phyloP scores from a whole-genome alignment of 768 basidiomycete species.

The Mycena vulgaris region DNA sequence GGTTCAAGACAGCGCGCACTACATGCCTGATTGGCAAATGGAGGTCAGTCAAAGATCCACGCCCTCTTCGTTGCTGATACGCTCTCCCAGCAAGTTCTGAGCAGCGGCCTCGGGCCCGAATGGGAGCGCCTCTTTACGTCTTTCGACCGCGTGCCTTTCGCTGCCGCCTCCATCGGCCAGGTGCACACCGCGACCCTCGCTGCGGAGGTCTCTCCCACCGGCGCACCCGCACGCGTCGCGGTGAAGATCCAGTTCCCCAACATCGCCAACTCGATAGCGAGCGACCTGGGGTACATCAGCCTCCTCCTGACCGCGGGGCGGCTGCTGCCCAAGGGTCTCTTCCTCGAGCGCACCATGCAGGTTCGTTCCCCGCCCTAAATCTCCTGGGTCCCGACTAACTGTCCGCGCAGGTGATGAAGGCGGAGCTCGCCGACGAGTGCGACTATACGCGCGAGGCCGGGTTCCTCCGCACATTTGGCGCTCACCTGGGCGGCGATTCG shows the following conservation, averaged over 20 bases:
- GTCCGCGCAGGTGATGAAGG: slow-evolving; percentile 81
- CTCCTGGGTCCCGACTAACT: background rate
- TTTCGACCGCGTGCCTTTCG: slow-evolving; percentile 92
- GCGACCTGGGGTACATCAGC: slow-evolving; percentile 90
- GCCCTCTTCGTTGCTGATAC: slow-evolving; percentile 13
- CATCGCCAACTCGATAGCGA: slow-evolving; percentile 87
- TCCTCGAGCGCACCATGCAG: slow-evolving; percentile 89
- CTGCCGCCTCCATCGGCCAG: slow-evolving; percentile 97
- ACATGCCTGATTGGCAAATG: slow-evolving; percentile 99
- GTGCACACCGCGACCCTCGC: slow-evolving; percentile 86
- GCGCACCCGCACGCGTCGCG: slow-evolving; percentile 71
- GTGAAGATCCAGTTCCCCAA: slow-evolving; percentile 97
- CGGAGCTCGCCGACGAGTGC: slow-evolving; percentile 94
- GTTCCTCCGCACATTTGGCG: slow-evolving; percentile 75
- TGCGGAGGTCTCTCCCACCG: slow-evolving; percentile 66
- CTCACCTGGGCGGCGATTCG: slow-evolving; percentile 67
- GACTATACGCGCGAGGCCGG: slow-evolving; percentile 89
- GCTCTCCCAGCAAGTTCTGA: slow-evolving; percentile 74
- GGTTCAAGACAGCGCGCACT: slow-evolving; percentile 96
- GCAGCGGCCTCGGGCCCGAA: slow-evolving; percentile 76
- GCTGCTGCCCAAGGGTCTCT: slow-evolving; percentile 90
- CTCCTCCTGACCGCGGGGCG: slow-evolving; percentile 85
- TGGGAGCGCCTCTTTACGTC: slow-evolving; percentile 81
- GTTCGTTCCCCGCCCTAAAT: slow-evolving; percentile 52
- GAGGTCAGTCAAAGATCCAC: slow-evolving; percentile 67